phyloP scores from a whole-genome alignment of 768 basidiomycete species.

The Suillus clintonianus region DNA sequence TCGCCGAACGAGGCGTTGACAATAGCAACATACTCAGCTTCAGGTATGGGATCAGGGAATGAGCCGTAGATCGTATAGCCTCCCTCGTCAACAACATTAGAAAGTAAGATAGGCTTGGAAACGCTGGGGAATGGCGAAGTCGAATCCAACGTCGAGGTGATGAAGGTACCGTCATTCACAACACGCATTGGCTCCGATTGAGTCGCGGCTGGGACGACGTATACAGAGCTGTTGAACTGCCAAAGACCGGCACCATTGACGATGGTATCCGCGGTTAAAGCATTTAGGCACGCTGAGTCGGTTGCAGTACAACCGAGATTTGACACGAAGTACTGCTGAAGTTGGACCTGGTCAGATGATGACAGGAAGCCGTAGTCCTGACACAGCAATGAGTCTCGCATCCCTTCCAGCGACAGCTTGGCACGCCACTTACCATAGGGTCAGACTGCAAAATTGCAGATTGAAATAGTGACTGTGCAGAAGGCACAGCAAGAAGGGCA shows the following conservation, averaged over 20 bases:
- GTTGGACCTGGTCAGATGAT: constrained; percentile 48
- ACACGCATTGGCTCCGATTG: constrained; percentile 59
- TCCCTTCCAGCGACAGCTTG: neutral
- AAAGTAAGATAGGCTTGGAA: constrained; percentile 68
- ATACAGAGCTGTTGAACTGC: constrained; percentile 42
- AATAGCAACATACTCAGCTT: constrained; percentile 37
- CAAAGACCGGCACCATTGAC: constrained; percentile 50
- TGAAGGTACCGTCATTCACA: constrained; percentile 65
- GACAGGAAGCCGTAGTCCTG: constrained; percentile 76
- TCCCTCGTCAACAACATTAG: constrained; percentile 74
- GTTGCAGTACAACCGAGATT: constrained; percentile 47
- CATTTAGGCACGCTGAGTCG: constrained; percentile 51
- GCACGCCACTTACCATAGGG: constrained; percentile 61
- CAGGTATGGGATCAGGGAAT: constrained; percentile 42
- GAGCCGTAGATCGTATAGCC: constrained; percentile 56
- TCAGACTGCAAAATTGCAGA: constrained; percentile 86
- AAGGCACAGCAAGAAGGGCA: constrained; percentile 71
- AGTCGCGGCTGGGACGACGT: constrained; percentile 54
- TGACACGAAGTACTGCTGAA: constrained; percentile 55
- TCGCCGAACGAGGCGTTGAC: constrained; percentile 50
- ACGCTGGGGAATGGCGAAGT: constrained; percentile 59
- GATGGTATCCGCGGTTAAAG: constrained; percentile 51
- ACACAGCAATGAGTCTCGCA: constrained; percentile 1
- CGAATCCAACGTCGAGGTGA: constrained; percentile 66
- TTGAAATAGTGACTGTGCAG: constrained; percentile 70